Conservation (phyloP, 805 yeast genomes). For the Saturnispora saitoi region DNA sequence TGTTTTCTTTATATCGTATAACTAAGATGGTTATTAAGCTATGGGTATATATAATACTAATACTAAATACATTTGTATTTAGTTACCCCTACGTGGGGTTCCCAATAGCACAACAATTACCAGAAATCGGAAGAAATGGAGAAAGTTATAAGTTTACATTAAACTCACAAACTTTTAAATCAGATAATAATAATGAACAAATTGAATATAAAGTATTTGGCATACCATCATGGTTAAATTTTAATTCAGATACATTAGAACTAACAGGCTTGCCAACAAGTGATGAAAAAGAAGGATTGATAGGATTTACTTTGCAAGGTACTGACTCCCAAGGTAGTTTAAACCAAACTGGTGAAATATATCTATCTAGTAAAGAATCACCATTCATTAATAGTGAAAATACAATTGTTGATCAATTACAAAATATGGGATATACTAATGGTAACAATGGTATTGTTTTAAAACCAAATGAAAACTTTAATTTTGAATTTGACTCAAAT, state of each 20-base stretch:
- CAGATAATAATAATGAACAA: conserved; percentile 33
- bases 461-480: conserved; percentile 58
- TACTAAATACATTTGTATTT: not conserved
- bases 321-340: conserved; percentile 48
- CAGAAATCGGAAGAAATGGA: conserved; percentile 75
- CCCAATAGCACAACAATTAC: conserved; percentile 78
- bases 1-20: not conserved
- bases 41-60: not conserved
- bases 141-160: conserved; percentile 55
- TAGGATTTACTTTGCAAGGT: conserved; percentile 53
- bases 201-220: conserved; percentile 48
- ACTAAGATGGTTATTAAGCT: not conserved
- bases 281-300: conserved; percentile 28
- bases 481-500: conserved; percentile 51
- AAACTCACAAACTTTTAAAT: conserved; percentile 59
- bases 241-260: conserved; percentile 52
- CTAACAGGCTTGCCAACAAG: conserved; percentile 59
- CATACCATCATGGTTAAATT: conserved; percentile 72
- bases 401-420: conserved; percentile 44
- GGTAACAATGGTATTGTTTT: conserved; percentile 70
- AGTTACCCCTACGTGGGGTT: conserved; percentile 55
- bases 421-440: conserved; percentile 63
- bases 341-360: conserved; percentile 45
- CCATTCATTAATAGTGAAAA: conserved; percentile 37
- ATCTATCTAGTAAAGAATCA: conserved; percentile 43